Base-by-base conservation (phyloP, 2,329 filamentous ascomycete genomes). In the Botryotinia globosa region DNA sequence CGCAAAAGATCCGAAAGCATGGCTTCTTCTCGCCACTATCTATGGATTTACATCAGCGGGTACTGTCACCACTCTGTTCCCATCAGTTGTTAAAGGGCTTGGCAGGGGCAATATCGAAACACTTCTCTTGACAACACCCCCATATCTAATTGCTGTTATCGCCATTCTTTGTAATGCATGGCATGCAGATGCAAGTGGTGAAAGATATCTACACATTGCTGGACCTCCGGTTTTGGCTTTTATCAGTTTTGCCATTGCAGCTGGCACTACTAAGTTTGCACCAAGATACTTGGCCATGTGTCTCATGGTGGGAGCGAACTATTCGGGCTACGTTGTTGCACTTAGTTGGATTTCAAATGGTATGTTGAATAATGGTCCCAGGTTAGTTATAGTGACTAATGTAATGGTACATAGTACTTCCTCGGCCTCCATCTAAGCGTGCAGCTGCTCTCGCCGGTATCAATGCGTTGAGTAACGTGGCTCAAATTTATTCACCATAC, bases 341-440 rank as follows among this genome's bases (percentile, higher is more conserved):
- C 83, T 92, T 9, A 86, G 89, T 14, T 94, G 92, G 92, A 93
- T 94, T 75, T 89, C 87, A 71, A 92, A 91, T 79, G 70, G 68
- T 71, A 51, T 16, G 32, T 71, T 42, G 16, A 4, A 45, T n/a
- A 20, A 25, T 29, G 4, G 18, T 4, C 20, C 16, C 58, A 29
- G 18, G 12, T 25, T 7, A 63, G 16, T 22, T 45, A 18, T 48
- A 18, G 42, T 3, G 8, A 68, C 68, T 70, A 70, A 70, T 22
- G 10, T 39, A 51, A 70, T 39, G 10, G 45, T 18, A n/a, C 12
- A 32, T 29, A 71, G 68, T 90, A 2, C 85, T 76, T 58, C 74
- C 75, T 18, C 71, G 75, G n/a, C 75, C 75, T 45, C 73, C 74
- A 42, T 74, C 75, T 9, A 76, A 76, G 51, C 73, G 75, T 37